Evolutionary conservation across 768 basidiomycete genomes (phyloP).

Genomic region (Bullera alba): DNA sequence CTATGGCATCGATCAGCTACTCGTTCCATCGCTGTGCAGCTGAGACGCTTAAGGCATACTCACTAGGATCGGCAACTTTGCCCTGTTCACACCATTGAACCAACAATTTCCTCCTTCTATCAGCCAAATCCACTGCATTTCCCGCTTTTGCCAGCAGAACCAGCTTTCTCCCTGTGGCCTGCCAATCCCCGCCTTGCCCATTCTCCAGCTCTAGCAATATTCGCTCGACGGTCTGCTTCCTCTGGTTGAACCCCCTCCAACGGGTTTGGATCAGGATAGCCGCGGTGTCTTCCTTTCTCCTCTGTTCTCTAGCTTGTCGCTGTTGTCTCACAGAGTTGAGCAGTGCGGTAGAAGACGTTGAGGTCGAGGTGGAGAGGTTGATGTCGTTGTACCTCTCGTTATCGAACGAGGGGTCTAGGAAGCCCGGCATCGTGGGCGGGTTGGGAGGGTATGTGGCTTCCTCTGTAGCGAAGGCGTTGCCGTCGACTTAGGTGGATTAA

Average conservation of each 20-base stretch:
- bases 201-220: slow-evolving; percentile 11
- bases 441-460: no score
- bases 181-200: background rate
- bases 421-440: background rate
- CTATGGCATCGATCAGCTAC: no score
- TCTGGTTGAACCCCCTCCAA: slow-evolving; percentile 31
- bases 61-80: background rate
- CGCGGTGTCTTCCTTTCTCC: slow-evolving; percentile 17
- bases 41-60: background rate
- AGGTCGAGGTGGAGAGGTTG: slow-evolving; percentile 39
- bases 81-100: slow-evolving; percentile 9
- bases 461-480: no score
- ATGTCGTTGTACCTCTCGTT: slow-evolving; percentile 15
- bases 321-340: slow-evolving; percentile 32
- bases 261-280: slow-evolving; percentile 28
- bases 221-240: slow-evolving; percentile 6
- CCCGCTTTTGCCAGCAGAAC: background rate
- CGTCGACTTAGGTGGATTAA: no score
- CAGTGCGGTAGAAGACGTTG: slow-evolving; percentile 30
- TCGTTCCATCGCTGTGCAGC: no score
- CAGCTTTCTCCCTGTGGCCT: slow-evolving; percentile 1
- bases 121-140: background rate
- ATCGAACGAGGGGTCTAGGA: background rate
- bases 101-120: slow-evolving; percentile 5
- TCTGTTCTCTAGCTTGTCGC: slow-evolving; percentile 29